Base-by-base conservation (phyloP, 1,139 yeast species). In the Yamadazyma epiphylla region DNA sequence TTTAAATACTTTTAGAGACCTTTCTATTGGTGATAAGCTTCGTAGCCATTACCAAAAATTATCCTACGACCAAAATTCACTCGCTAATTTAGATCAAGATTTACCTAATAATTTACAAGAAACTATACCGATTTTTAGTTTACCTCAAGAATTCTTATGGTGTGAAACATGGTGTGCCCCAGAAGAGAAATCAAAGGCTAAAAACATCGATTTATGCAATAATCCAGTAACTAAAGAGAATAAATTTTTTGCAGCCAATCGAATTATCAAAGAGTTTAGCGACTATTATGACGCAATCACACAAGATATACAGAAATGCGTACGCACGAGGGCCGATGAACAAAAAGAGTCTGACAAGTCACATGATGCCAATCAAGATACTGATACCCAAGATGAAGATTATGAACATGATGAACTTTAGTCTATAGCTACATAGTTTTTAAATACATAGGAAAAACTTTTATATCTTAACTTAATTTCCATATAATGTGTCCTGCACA, bases 101-200 rank as follows among this genome's bases (percentile, higher is more conserved):
- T 69, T 91, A 41, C 89, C 96, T 9, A 91, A 91, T 53, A 86
- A 86, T 49, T 48, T 89, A 45, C 98, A 91, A 54, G 49, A 67
- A 20, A 57, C 58, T 24, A 55, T 87, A 13, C 83, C 81, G 26
- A 87, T 87, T 15, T 72, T 64, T 48, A 80, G 94, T 14, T 62
- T 86, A 25, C 85, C 88, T 2, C 83, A 81, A 45, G 87, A 83
- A 27, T 87, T 94, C 94, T 60, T 85, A 23, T 87, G 95, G 95
- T 86, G 95, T 56, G 95, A 86, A 48, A 85, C 95, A 0, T 87
- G 95, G 95, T 85, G 95, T 51, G 65, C 78, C n/a, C 84, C 77
- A 42, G 80, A 71, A 29, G 62, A 74, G 17, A 56, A 81, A 35
- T 49, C 49, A 28, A 59, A 58, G 0, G 95, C 95, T 1, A 82